Base-by-base conservation (phyloP, 176 grass and related monocot genomes). In the Oryza coarctata region DNA sequence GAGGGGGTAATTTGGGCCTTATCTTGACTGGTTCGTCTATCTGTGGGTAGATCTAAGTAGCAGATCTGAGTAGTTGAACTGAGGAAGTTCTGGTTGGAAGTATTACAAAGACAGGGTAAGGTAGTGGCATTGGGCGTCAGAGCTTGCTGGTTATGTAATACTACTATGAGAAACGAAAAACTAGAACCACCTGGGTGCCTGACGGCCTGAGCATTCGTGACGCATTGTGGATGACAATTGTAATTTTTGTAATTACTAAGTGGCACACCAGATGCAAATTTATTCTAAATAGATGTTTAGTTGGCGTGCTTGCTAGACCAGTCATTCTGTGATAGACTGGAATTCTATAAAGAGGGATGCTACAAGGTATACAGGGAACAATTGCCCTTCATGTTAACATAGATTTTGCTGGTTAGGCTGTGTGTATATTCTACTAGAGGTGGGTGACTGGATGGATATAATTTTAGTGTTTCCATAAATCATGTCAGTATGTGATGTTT, bases 31-130 rank as follows among this genome's bases (percentile, higher is more conserved):
- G 12, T 63, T 29, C 0, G 9, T 9, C 55, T 45, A 3, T n/a
- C 12, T 5, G 7, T 4, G 1, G 28, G 9, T 68, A 82, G 83
- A 86, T 90, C 88, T 82, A 58, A 70, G 60, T 47, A 62, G 71
- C 63, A 74, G 83, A 90, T 90, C 88, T 83, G 62, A 49, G 3
- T 31, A 23, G 34, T 67, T 78, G 25, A 26, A 29, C 71, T 15
- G 0, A 33, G 23, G 8, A 14, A 61, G 7, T 39, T 57, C 10
- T 66, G 18, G 0, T 49, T 35, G 3, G 9, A 68, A 4, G 22
- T 81, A n/a, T n/a, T n/a, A 18, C 43, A 75, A 5, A 27, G 15
- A 20, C 39, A 79, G 83, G 32, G 32, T 1, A 4, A 4, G 12
- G 1, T 27, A n/a, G 25, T 5, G 2, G 2, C 8, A 31, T 50